Conservation (phyloP, 2,329 filamentous ascomycete genomes). For the Fusarium proliferatum region DNA sequence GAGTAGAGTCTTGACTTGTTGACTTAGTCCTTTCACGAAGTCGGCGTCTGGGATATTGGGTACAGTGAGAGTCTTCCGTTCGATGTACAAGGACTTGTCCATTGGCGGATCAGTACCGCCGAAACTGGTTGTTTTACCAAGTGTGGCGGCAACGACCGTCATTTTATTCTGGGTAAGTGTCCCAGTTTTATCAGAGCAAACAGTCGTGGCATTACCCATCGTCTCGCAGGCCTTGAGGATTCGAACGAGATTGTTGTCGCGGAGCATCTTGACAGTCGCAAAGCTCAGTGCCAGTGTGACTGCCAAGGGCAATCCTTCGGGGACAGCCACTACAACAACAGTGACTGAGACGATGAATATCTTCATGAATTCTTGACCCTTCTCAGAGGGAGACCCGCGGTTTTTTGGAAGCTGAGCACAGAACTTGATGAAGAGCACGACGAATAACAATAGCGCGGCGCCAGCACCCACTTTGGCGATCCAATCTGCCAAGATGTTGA, state of each 20-base stretch:
- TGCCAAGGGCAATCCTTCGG: conserved; percentile 73
- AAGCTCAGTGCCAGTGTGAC: conserved; percentile 76
- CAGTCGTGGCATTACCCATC: conserved; percentile 78
- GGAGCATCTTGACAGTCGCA: conserved; percentile 75
- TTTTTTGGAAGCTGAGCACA: conserved; percentile 69
- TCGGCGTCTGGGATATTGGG: conserved; percentile 46
- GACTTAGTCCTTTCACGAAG: conserved; percentile 37
- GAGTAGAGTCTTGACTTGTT: conserved; percentile 68
- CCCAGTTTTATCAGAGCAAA: conserved; percentile 74
- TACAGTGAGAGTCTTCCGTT: conserved; percentile 33
- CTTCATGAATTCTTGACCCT: conserved; percentile 68
- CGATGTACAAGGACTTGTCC: conserved; percentile 37
- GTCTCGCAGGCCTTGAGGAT: conserved; percentile 76
- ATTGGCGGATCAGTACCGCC: conserved; percentile 36
- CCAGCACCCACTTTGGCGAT: conserved; percentile 64
- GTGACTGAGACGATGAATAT: conserved; percentile 75
- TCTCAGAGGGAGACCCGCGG: conserved; percentile 61
- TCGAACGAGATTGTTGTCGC: conserved; percentile 76
- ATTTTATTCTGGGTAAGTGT: conserved; percentile 72
- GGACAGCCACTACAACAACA: conserved; percentile 74
- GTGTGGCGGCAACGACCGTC: conserved; percentile 77
- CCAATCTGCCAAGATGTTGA: conserved; percentile 51
- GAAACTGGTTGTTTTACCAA: conserved; percentile 60
- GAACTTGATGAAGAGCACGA: conserved; percentile 83
- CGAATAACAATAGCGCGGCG: conserved; percentile 77